A percentile compares a stretch with the other conserved stretches of the same genome.
Conservation (phyloP, 768 basidiomycete genomes). For the Tephrocybe sp. region DNA sequence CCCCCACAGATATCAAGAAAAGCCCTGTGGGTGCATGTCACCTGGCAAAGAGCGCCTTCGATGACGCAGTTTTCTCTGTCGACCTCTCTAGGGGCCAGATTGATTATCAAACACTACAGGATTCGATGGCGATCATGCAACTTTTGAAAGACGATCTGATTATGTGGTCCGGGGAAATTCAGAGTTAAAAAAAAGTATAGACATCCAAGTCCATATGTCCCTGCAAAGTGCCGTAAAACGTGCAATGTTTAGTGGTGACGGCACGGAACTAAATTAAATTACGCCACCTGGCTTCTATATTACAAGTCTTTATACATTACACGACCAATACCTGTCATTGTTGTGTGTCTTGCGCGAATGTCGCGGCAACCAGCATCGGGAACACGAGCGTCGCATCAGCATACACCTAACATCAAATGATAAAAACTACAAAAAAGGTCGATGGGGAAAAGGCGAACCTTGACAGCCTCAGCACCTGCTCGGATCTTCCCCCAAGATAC, state of each 20-base stretch:
- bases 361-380: constrained; percentile 92
- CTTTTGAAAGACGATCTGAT: constrained; percentile 83
- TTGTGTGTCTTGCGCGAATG: constrained; percentile 63
- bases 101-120: constrained; percentile 49
- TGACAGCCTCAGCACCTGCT: constrained; percentile 77
- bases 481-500: constrained; percentile 99
- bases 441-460: constrained; percentile 44
- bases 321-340: background rate
- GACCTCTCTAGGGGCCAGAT: constrained; percentile 35
- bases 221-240: background rate
- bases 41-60: constrained; percentile 89
- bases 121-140: constrained; percentile 84
- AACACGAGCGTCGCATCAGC: constrained; percentile 98
- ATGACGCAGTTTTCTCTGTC: constrained; percentile 80
- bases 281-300: background rate
- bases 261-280: background rate
- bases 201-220: no score
- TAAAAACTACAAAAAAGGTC: constrained; percentile 7
- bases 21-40: constrained; percentile 87
- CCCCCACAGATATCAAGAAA: constrained; percentile 62
- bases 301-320: background rate
- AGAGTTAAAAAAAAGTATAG: constrained; percentile 29
- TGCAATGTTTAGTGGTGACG: background rate
- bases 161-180: constrained; percentile 82
- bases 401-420: constrained; percentile 53